Conservation (phyloP, 192 early-diverging fungal species). For the Podochytrium sp. region DNA sequence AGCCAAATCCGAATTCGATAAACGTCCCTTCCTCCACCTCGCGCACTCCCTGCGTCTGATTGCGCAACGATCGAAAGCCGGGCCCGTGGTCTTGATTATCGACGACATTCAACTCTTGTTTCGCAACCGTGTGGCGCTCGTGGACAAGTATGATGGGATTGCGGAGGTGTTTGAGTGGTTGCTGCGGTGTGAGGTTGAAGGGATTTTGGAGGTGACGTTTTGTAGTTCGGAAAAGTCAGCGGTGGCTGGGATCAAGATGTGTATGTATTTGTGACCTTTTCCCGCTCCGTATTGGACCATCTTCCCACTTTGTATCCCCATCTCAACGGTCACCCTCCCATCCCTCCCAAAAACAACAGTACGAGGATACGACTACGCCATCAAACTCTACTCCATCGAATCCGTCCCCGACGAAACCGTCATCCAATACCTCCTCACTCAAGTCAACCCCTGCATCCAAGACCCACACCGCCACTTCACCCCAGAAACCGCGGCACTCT, state of each 20-base stretch:
- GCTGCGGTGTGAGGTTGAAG: conserved; percentile 35
- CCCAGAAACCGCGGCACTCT: conserved; percentile 34
- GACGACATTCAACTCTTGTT: conserved; percentile 49
- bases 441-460: conserved; percentile 36
- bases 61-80: conserved; percentile 7
- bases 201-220: conserved; percentile 41
- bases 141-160: conserved; percentile 36
- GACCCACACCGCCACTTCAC: conserved; percentile 36
- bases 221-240: conserved; percentile 41
- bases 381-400: conserved; percentile 36
- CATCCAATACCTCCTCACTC: conserved; percentile 38
- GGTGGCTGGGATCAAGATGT: conserved; percentile 22
- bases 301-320: no score
- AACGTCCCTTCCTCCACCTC: conserved; percentile 23
- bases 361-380: conserved; percentile 37
- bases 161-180: conserved; percentile 43
- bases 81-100: conserved; percentile 35
- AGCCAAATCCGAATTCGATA: conserved; percentile 1
- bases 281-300: no score
- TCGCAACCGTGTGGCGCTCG: conserved; percentile 27
- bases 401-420: conserved; percentile 39
- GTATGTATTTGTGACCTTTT: no score
- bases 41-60: conserved; percentile 40
- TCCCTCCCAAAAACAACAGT: no score
- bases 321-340: no score